Evolutionary conservation across 164 flowering plant species (phyloP).

Genomic region (Tinospora cordifolia): DNA sequence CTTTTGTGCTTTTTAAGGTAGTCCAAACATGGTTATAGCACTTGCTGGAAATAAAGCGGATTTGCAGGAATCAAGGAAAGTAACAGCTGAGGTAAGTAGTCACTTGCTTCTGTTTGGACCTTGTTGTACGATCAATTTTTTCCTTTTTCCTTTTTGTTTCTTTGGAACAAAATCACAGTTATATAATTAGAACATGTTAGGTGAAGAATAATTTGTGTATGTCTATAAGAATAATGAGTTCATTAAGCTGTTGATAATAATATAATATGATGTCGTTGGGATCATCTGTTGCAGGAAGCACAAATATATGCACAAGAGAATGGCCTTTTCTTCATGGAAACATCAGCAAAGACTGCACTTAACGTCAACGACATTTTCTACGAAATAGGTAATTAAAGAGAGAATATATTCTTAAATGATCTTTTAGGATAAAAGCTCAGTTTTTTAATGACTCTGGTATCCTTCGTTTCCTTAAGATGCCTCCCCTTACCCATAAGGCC

Average conservation of each 20-base stretch:
- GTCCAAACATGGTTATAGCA: slow-evolving; percentile 83
- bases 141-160: neutral
- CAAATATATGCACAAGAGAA: slow-evolving; percentile 68
- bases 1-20: slow-evolving; percentile 34
- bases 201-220: too few species aligned
- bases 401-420: too few species aligned
- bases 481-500: too few species aligned
- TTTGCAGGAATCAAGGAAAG: slow-evolving; percentile 57
- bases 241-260: neutral
- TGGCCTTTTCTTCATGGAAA: slow-evolving; percentile 81
- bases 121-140: neutral
- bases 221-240: too few species aligned
- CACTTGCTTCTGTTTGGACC: too few species aligned
- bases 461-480: too few species aligned
- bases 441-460: too few species aligned
- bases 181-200: too few species aligned
- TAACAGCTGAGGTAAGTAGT: slow-evolving; percentile 43
- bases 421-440: too few species aligned
- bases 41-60: slow-evolving; percentile 90
- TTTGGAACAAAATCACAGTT: too few species aligned
- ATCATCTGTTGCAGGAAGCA: slow-evolving; percentile 50
- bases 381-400: slow-evolving; percentile 53
- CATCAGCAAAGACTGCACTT: slow-evolving; percentile 76
- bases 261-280: neutral
- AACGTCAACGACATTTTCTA: slow-evolving; percentile 74